Conservation (phyloP, 164 flowering plant species). For the Amborella trichopoda region DNA sequence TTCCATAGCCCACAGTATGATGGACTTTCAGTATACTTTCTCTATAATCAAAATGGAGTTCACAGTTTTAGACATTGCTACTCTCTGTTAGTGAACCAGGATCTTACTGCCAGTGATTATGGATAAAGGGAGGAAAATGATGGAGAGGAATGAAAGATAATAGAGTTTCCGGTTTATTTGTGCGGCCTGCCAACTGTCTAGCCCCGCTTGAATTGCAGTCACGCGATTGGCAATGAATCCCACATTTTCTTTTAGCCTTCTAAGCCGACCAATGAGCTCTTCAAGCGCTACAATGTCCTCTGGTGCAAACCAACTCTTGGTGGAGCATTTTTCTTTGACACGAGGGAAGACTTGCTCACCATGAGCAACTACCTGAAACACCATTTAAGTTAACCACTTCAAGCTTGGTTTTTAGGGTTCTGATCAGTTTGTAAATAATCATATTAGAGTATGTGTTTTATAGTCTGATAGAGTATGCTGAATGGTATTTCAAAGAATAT, state of each 20-base stretch:
- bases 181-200: constrained; percentile 98
- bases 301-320: constrained; percentile 70
- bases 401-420: no score
- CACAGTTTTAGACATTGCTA: no score
- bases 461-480: no score
- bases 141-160: constrained; percentile 90
- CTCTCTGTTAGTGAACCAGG: no score
- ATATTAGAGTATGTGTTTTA: no score
- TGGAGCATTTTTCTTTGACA: constrained; percentile 74
- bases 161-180: constrained; percentile 90
- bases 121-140: constrained; percentile 90
- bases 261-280: constrained; percentile 68
- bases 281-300: constrained; percentile 71
- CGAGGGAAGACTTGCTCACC: constrained; percentile 98
- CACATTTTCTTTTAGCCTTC: constrained; percentile 87
- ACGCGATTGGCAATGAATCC: constrained; percentile 90
- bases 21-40: no score
- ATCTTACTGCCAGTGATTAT: constrained; percentile 96
- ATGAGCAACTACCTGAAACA: constrained; percentile 70
- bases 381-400: no score
- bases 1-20: no score
- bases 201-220: constrained; percentile 87
- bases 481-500: no score
- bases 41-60: no score
- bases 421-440: no score